Base-by-base conservation (phyloP, 164 flowering plant species). In the Annona squamosa region DNA sequence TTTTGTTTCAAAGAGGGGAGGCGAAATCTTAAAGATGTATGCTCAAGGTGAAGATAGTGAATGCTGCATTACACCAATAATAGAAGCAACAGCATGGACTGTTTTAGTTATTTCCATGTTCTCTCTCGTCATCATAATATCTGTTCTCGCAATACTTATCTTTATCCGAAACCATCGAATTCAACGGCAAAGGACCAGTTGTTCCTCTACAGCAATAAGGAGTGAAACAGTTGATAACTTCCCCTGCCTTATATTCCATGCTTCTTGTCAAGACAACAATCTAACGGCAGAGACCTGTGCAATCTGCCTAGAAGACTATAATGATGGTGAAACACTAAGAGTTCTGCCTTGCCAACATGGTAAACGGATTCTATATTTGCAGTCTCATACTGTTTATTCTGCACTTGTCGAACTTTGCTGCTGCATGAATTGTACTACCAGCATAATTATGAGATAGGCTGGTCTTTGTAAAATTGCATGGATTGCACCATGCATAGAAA, bases 291-390 rank as follows among this genome's bases (percentile, higher is more conserved):
- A 83, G 77, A 84, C 85, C 6, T 89, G 92, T 80, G 82, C 89
- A 48, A 87, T 89, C 67, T 89, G 92, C 80, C 86, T 89, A 70
- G 90, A 89, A 77, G 90, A 86, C 71, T 89, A 85, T 72, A 84
- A 68, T 76, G 81, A 81, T 77, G 92, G 88, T 17, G 89, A 89
- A 69, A 67, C 48, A 19, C 77, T 89, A 6, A 84, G 82, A 77
- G 80, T 87, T 73, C 89, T 87, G 10, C 89, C 92, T 12, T 87
- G 92, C 77, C 85, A 78, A 56, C 92, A 87, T 78, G 85, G 92
- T 89, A 86, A 56, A 80, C 61, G 65, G 45, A n/a, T 6, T n/a
- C 72, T 13, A 3, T 9, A 9, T 13, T 19, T 6, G 37, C 37
- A n/a, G 18, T 6, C 13, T 5, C 18, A 17, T 37, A 19, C 19